These are phyloP conservation scores for Talaromyces sp. DNA, from an alignment of 2,329 filamentous ascomycete species.

Conservation along the genomic window DNA sequence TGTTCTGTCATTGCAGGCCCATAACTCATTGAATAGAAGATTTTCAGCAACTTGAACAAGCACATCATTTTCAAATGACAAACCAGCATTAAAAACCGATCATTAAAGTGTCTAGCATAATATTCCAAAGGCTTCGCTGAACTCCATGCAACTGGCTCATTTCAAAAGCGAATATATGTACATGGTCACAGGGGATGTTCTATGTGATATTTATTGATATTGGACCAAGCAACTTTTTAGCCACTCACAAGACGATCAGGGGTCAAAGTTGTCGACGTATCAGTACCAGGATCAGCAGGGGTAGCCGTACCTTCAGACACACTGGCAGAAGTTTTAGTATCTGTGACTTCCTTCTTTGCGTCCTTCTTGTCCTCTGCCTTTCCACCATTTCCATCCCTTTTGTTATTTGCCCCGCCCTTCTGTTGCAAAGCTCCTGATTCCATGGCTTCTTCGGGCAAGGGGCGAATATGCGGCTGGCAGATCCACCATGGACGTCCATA, in stretches of 20 bases:
- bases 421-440: constrained; percentile 75
- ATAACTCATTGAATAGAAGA: too few relatives aligned
- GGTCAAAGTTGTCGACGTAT: constrained; percentile 24
- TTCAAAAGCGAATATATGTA: neutral
- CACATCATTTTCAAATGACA: too few relatives aligned
- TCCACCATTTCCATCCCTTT: constrained; percentile 19
- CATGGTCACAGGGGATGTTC: neutral
- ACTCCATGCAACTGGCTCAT: too few relatives aligned
- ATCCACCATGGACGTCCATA: constrained; percentile 89
- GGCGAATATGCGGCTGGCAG: constrained; percentile 82
- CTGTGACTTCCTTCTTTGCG: constrained; percentile 6
- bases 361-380: constrained; percentile 19
- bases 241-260: constrained; percentile 36
- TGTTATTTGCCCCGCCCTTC: constrained; percentile 63
- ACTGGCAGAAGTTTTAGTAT: constrained; percentile 6
- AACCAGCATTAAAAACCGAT: too few relatives aligned
- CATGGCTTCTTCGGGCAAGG: constrained; percentile 83
- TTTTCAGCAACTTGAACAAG: too few relatives aligned
- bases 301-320: constrained; percentile 14
- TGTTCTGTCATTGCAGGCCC: too few relatives aligned
- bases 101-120: too few relatives aligned
- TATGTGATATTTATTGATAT: neutral
- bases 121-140: too few relatives aligned
- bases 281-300: constrained; percentile 13
- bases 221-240: constrained; percentile 9